Conservation (phyloP, 2,329 filamentous ascomycete species). For the Sclerotinia spermophila region DNA sequence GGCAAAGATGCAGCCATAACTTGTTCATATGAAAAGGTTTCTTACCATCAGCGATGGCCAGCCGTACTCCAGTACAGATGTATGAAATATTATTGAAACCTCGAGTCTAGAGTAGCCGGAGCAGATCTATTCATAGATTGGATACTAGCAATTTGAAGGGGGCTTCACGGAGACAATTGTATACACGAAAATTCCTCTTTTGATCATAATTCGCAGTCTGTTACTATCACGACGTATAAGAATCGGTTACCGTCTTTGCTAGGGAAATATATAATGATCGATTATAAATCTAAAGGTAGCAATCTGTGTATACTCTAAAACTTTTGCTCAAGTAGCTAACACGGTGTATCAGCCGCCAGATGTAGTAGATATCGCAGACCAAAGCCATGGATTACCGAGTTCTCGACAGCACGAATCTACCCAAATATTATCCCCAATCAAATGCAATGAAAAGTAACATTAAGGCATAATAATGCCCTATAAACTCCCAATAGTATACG, state of each 20-base stretch:
- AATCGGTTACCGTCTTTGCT: accelerated
- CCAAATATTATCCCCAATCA: no score
- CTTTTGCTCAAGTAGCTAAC: neutral
- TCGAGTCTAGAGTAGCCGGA: no score
- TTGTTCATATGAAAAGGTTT: no score
- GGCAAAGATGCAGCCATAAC: neutral
- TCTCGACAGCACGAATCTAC: neutral
- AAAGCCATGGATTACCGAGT: neutral
- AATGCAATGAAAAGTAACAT: neutral
- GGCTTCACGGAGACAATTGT: accelerated
- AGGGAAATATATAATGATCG: neutral
- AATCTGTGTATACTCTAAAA: neutral
- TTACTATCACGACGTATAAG: neutral
- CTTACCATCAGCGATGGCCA: neutral
- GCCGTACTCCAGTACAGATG: neutral
- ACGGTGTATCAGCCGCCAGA: neutral
- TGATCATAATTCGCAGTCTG: neutral
- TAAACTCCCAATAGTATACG: neutral
- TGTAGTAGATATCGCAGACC: neutral
- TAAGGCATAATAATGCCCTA: neutral
- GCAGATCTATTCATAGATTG: neutral
- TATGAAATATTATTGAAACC: neutral
- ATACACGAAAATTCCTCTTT: neutral
- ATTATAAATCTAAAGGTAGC: neutral
- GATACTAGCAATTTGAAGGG: no score